phyloP scores from a whole-genome alignment of 768 basidiomycete species.

The Pleurotus pulmonarius region DNA sequence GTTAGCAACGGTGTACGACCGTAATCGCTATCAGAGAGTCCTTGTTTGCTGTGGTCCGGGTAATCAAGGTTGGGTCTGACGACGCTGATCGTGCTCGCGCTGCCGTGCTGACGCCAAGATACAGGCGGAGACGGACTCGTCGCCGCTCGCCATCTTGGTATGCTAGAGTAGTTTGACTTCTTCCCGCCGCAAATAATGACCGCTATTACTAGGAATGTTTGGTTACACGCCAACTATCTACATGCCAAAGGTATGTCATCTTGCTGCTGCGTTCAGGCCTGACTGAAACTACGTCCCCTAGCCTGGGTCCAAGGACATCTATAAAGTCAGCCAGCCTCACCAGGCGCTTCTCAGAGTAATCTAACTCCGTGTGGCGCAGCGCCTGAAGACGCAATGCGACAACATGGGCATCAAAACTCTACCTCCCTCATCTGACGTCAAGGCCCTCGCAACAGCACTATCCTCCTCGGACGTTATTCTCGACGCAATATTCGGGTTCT shows the following conservation, averaged over 20 bases:
- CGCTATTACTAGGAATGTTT: constrained; percentile 66
- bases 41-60: constrained; percentile 98
- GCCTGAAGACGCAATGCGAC: constrained; percentile 66
- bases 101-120: background rate
- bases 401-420: constrained; percentile 85
- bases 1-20: constrained; percentile 71
- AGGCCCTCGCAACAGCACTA: constrained; percentile 47
- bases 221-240: constrained; percentile 87
- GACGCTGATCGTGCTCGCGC: no score
- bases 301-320: constrained; percentile 93
- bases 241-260: constrained; percentile 76
- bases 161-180: background rate
- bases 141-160: constrained; percentile 91
- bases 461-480: constrained; percentile 75
- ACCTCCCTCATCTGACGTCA: constrained; percentile 40
- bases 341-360: background rate
- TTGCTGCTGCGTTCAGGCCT: background rate
- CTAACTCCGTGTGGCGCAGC: constrained; percentile 32
- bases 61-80: constrained; percentile 62
- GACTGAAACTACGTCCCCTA: constrained; percentile 23
- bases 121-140: constrained; percentile 91
- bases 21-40: constrained; percentile 66
- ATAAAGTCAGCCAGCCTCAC: constrained; percentile 47
- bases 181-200: background rate
- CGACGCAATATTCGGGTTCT: constrained; percentile 98